Evolutionary conservation across 225 moss, liverwort and hornwort genomes (phyloP).

Genomic region (Polytrichum commune): DNA sequence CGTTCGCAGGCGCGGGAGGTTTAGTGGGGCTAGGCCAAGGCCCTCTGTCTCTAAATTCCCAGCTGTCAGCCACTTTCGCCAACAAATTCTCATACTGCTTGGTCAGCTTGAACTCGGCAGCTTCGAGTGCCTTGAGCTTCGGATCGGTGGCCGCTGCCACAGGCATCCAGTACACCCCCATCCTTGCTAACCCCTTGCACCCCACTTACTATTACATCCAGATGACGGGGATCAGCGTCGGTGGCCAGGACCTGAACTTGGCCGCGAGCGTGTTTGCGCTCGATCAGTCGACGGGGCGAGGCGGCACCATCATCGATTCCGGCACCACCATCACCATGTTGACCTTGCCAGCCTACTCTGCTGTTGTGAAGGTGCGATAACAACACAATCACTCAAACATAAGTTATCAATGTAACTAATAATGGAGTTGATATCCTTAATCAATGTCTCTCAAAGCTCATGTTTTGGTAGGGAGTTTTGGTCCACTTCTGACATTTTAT

Average conservation of each 20-base stretch:
- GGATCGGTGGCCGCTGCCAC: conserved; percentile 28
- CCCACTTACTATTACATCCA: conserved; percentile 58
- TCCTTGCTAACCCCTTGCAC: conserved; percentile 39
- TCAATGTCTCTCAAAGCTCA: no score
- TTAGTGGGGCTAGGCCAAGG: conserved; percentile 68
- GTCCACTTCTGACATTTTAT: no score
- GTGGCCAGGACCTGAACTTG: conserved; percentile 25
- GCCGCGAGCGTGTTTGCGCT: conserved; percentile 36
- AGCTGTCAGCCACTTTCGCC: conserved; percentile 45
- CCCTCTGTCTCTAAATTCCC: conserved; percentile 50
- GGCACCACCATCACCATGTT: conserved; percentile 87
- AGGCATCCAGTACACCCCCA: conserved; percentile 50
- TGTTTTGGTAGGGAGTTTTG: no score
- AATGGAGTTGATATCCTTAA: no score
- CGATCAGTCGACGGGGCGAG: conserved; percentile 48
- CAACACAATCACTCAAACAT: background rate
- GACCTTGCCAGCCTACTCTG: conserved; percentile 53
- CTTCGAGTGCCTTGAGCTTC: conserved; percentile 41
- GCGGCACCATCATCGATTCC: conserved; percentile 75
- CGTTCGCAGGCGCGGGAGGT: conserved; percentile 53
- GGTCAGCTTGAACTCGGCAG: conserved; percentile 41
- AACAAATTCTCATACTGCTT: conserved; percentile 72
- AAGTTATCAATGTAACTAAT: no score
- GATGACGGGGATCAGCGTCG: conserved; percentile 42
- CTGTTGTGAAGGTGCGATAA: conserved; percentile 25